A percentile compares a stretch with the other conserved stretches of the same genome.
These are phyloP conservation scores for Colletotrichum siamense DNA, from an alignment of 2,329 filamentous ascomycete species.

Conservation along the genomic window DNA sequence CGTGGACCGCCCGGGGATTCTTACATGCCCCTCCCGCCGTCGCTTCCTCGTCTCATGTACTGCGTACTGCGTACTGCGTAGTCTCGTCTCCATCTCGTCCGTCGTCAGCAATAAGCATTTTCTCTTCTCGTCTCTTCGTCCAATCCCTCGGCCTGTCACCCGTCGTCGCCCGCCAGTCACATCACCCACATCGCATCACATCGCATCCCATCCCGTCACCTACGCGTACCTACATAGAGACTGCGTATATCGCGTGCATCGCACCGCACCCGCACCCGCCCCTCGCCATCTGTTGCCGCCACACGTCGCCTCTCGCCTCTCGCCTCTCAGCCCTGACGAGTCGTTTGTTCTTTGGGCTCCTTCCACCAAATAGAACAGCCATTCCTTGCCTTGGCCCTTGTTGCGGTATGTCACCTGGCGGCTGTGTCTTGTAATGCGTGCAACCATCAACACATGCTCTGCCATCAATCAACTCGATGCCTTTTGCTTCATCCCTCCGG, in stretches of 20 bases:
- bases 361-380: not conserved
- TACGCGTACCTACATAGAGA: constrained; percentile 3
- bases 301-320: not conserved
- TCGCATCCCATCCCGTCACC: constrained; percentile 7
- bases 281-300: not conserved
- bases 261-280: not conserved
- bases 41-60: not conserved
- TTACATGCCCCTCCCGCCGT: not conserved
- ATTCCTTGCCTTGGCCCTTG: not conserved
- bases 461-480: not conserved
- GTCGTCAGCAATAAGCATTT: not conserved
- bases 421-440: constrained; percentile 8
- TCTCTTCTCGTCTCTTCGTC: not conserved
- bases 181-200: constrained; percentile 12
- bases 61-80: not conserved
- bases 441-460: not conserved
- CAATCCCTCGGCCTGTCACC: not conserved
- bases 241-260: not conserved
- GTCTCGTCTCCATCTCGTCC: not conserved
- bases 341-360: not conserved
- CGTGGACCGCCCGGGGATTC: not conserved
- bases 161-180: not conserved
- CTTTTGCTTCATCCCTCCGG: not conserved
- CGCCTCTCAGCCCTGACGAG: not conserved
- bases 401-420: constrained; percentile 1